Evolutionary conservation across 768 basidiomycete genomes (phyloP), one percentile per base, ranked within the genome.

Genomic region (Chalciporus piperatus): DNA sequence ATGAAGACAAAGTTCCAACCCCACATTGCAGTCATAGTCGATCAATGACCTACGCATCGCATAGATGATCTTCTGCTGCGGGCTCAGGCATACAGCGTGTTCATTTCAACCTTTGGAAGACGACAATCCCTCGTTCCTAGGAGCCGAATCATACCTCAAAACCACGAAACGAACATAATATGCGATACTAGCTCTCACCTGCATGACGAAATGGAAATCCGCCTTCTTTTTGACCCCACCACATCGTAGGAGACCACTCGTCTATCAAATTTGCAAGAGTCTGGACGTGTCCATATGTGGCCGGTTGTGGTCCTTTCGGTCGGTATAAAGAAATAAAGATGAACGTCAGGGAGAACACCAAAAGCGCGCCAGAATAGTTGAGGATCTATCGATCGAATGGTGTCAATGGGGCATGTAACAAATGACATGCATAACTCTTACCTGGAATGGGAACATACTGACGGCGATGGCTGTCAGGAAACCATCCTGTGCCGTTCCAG

Each of bases 201-300:
- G 65, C 63, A 50, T 58, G 63, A 41, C 27, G 45, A 23, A 17
- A 41, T 0, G 48, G 41, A 20, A 17, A 47, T 30, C 55, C 51
- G 12, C 13, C 28, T 1, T 40, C 38, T n/a, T 67, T 69, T 19
- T 59, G 56, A 16, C 62, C 67, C 61, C 67, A 69, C 66, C 67
- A 63, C 56, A 69, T 65, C 7, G 51, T 64, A 1, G 59, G 50
- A n/a, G 66, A 65, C 71, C 71, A 67, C n/a, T 72, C 68, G 48
- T 72, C 71, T 32, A 70, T 58, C 49, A 70, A 49, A 42, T 70
- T 68, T 3, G 63, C 67, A 14, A 72, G 59, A 14, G 66, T 72
- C 41, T 70, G 65, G 1, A 71, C 44, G 19, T 71, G 68, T 3
- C 70, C 68, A 23, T 71, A 72, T n/a, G 64, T 56, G 4, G 61